These are phyloP conservation scores for Trypanosomatidae sp. DNA, from an alignment of 208 protist genomes.

Conservation along the genomic window DNA sequence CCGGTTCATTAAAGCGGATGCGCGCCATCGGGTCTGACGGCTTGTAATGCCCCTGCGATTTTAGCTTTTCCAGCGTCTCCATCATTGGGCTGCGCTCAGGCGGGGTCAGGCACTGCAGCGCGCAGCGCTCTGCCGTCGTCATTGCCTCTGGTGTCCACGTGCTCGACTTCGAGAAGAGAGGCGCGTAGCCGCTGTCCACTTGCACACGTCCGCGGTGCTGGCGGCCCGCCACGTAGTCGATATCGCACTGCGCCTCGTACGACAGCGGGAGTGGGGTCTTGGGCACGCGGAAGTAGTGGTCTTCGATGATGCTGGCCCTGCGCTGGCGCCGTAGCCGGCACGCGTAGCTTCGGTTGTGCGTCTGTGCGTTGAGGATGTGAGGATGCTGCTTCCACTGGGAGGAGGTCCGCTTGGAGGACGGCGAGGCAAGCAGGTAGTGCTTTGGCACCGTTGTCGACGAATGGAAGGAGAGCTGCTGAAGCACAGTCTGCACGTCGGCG, in stretches of 20 bases:
- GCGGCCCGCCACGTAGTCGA: conserved; percentile 12
- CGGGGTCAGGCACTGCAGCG: conserved; percentile 36
- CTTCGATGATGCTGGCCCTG: conserved; percentile 5
- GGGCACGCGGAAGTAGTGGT: conserved; percentile 14
- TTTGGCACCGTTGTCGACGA: conserved; percentile 5
- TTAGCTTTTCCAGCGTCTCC: conserved; percentile 19
- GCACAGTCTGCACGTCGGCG: conserved; percentile 2
- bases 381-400: conserved; percentile 9
- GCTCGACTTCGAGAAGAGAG: conserved; percentile 40
- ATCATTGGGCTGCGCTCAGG: conserved; percentile 23
- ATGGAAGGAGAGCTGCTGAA: conserved; percentile 5
- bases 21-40: conserved; percentile 29
- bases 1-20: conserved; percentile 24
- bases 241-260: conserved; percentile 37
- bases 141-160: neutral
- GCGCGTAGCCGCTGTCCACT: conserved; percentile 38
- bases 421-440: neutral
- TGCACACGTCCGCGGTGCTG: conserved; percentile 13
- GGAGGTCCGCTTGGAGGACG: neutral
- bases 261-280: conserved; percentile 36
- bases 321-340: conserved; percentile 9
- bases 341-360: conserved; percentile 19
- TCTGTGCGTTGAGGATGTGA: conserved; percentile 2
- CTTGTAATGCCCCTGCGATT: conserved; percentile 26
- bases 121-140: conserved; percentile 19